Evolutionary conservation across 352 stramenopile genomes (phyloP).

Genomic region (Phytophthora tentaculata): DNA sequence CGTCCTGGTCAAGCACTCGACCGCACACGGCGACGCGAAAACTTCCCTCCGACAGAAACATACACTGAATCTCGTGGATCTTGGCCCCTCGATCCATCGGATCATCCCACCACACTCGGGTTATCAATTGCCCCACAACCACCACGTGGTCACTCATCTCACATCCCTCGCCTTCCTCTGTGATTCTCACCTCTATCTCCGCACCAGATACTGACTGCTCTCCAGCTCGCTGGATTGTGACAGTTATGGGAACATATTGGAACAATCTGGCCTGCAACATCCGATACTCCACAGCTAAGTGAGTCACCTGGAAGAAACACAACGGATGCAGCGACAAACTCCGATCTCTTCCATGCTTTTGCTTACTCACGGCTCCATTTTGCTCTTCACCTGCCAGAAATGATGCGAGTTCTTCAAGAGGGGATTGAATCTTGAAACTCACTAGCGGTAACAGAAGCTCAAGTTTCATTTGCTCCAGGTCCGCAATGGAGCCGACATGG

Average conservation of each 20-base stretch:
- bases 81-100: conserved; percentile 17
- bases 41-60: conserved; percentile 70
- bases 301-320: conserved; percentile 30
- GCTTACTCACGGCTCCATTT: conserved; percentile 15
- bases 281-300: conserved; percentile 18
- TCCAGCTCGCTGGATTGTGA: conserved; percentile 22
- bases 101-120: conserved; percentile 29
- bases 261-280: conserved; percentile 27
- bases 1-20: conserved; percentile 25
- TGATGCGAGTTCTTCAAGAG: neutral
- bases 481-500: conserved; percentile 20
- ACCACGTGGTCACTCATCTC: conserved; percentile 39
- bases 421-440: conserved; percentile 35
- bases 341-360: conserved; percentile 10
- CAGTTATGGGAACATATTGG: conserved; percentile 33
- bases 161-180: conserved; percentile 36
- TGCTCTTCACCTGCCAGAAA: conserved; percentile 1
- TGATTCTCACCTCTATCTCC: conserved; percentile 42
- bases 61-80: conserved; percentile 50
- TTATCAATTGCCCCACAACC: conserved; percentile 47
- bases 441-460: conserved; percentile 46
- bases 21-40: conserved; percentile 55
- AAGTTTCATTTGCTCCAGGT: conserved; percentile 19
- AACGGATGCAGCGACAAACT: conserved; percentile 18
- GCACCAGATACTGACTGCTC: conserved; percentile 16